phyloP scores from a whole-genome alignment of 805 yeast genomes.

The Yarrowia porcina region DNA sequence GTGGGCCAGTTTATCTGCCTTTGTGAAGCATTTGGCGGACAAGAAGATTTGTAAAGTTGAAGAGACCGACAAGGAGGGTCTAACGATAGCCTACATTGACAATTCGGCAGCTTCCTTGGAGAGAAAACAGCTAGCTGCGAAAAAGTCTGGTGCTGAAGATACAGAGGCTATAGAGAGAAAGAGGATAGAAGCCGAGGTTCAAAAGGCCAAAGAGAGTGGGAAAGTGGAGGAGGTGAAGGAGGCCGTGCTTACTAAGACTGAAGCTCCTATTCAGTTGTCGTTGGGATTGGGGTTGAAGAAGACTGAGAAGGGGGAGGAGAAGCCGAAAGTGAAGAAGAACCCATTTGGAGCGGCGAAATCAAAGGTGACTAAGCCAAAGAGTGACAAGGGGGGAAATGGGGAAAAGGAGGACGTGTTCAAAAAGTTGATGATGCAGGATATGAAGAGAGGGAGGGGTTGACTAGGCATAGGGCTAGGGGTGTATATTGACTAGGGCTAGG shows the following conservation, averaged over 20 bases:
- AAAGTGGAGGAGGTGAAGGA: background rate
- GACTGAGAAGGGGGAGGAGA: background rate
- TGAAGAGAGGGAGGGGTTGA: background rate
- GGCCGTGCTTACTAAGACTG: conserved; percentile 1
- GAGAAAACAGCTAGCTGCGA: conserved; percentile 38
- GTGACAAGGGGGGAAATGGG: background rate
- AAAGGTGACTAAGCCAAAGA: conserved; percentile 6
- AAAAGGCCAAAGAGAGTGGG: background rate
- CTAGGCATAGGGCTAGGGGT: background rate
- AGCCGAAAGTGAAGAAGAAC: conserved; percentile 11
- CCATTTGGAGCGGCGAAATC: conserved; percentile 1
- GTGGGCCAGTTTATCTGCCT: conserved; percentile 68
- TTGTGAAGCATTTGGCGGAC: conserved; percentile 58
- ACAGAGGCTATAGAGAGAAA: background rate
- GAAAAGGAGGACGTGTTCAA: conserved; percentile 2
- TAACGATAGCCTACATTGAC: conserved; percentile 53
- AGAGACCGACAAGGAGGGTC: conserved; percentile 41
- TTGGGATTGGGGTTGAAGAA: background rate
- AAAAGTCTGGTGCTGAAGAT: background rate
- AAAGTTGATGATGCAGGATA: conserved; percentile 4
- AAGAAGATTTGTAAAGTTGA: conserved; percentile 55
- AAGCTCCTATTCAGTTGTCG: conserved; percentile 10
- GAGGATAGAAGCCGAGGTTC: background rate
- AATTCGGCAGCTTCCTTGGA: conserved; percentile 48
- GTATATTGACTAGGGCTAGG: background rate